phyloP scores from a whole-genome alignment of 2,329 filamentous ascomycete genomes.

The Geosmithia putterillii region DNA sequence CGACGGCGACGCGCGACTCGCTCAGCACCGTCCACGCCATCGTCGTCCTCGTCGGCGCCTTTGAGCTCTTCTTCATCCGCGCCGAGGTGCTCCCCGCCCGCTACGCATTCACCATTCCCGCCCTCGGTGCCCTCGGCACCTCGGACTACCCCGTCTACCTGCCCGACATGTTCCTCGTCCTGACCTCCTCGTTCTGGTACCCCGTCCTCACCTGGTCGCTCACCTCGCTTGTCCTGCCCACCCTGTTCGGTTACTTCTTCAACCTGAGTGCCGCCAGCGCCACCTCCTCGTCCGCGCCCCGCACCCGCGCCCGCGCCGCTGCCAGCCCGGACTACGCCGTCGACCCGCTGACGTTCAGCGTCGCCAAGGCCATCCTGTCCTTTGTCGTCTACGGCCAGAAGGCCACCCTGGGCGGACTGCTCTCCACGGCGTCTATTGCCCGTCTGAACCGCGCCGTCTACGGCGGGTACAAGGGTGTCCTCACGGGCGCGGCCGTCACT shows the following conservation, averaged over 20 bases:
- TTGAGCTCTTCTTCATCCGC: conserved; percentile 62
- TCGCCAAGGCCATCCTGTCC: conserved; percentile 71
- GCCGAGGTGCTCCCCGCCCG: conserved; percentile 57
- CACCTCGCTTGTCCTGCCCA: conserved; percentile 60
- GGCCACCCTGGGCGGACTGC: conserved; percentile 47
- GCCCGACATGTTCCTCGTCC: conserved; percentile 69
- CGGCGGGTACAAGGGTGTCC: conserved; percentile 57
- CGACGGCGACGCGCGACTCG: conserved; percentile 53
- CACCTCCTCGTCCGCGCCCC: conserved; percentile 17
- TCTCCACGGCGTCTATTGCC: conserved; percentile 45
- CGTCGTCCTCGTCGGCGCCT: conserved; percentile 51
- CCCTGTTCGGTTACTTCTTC: conserved; percentile 74
- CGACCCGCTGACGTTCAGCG: conserved; percentile 83
- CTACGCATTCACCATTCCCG: conserved; percentile 62
- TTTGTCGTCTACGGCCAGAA: conserved; percentile 69
- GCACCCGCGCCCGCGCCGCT: conserved; percentile 28
- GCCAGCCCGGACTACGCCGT: conserved; percentile 43
- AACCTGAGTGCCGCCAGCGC: conserved; percentile 56
- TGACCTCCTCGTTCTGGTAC: conserved; percentile 73
- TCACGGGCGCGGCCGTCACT: conserved; percentile 58
- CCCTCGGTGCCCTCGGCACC: conserved; percentile 41
- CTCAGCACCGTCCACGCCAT: conserved; percentile 64
- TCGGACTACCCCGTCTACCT: conserved; percentile 51
- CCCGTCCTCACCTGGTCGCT: conserved; percentile 65
- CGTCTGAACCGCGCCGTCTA: conserved; percentile 56